Evolutionary conservation across 495 filamentous ascomycete genomes (phyloP), one percentile per base, ranked within the genome.

Genomic region (Tuber borchii): DNA sequence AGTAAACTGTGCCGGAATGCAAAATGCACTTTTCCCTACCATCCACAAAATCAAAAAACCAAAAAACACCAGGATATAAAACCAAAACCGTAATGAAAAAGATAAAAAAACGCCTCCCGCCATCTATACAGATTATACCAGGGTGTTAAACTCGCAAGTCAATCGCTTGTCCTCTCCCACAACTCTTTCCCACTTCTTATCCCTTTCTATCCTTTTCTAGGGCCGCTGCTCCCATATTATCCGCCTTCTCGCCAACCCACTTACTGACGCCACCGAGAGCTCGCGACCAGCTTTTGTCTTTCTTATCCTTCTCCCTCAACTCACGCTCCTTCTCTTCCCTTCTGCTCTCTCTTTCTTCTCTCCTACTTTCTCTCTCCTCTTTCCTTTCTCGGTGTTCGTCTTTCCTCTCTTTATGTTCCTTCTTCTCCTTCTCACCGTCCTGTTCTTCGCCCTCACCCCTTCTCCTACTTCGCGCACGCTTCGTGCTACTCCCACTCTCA

Each of bases 351-450:
- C 37, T 80, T 71, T 42, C 76, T 70, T 61, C 76, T 69, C 42
- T 74, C 46, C 31, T 80, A 70, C 73, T 79, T 73, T 65, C 70
- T 76, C 46, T 74, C 74, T 68, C 78, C 51, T 69, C 77, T 51
- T 19, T 71, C 78, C 31, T 76, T 75, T 43, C 40, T 7, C 70
- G 70, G 39, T 45, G 70, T 34, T 42, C 70, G 16, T 71, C 40
- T 19, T 42, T 42, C 31, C 44, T 16, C 26, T 19, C 42, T 20
- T 16, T 48, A 22, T 77, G 70, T 17, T 73, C 78, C 17, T 75
- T 71, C 69, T 75, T 77, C 68, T 74, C 75, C 56, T 48, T 76
- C 40, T 69, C 76, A 2, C 72, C 75, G 6, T 77, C 76, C 16
- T 75, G 72, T 22, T 75, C 76, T 8, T 73, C 78, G 14, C 56